A percentile compares a stretch with the other conserved stretches of the same genome.
Conservation (phyloP, 495 filamentous ascomycete species). For the Xylaria cubensis region DNA sequence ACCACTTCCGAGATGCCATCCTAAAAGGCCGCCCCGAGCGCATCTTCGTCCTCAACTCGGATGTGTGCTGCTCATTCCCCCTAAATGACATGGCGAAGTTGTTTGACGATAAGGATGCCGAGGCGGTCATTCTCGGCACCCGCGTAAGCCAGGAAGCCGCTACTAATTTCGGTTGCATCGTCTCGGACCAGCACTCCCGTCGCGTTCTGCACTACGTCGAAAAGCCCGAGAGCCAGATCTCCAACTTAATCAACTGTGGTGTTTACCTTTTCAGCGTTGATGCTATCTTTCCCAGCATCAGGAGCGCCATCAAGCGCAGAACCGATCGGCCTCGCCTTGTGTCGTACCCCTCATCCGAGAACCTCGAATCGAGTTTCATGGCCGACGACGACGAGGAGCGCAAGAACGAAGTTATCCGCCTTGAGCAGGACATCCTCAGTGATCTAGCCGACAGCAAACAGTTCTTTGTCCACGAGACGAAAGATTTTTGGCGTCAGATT, state of each 20-base stretch:
- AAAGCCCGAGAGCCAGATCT: slow-evolving; percentile 98
- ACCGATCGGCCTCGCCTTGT: slow-evolving; percentile 87
- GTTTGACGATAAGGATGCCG: slow-evolving; percentile 93
- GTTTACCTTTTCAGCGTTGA: slow-evolving; percentile 97
- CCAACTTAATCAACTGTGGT: slow-evolving; percentile 98
- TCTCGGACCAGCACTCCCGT: slow-evolving; percentile 92
- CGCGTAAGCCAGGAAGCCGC: slow-evolving; percentile 91
- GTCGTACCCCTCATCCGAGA: slow-evolving; percentile 94
- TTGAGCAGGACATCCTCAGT: slow-evolving; percentile 97
- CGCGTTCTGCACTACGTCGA: slow-evolving; percentile 99
- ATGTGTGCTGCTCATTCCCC: slow-evolving; percentile 99
- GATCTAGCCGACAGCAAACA: slow-evolving; percentile 97
- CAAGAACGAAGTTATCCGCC: slow-evolving; percentile 86
- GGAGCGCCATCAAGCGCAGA: slow-evolving; percentile 93
- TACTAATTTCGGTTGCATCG: slow-evolving; percentile 97
- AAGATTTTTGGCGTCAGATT: slow-evolving; percentile 99
- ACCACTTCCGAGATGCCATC: slow-evolving; percentile 99
- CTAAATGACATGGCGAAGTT: slow-evolving; percentile 92
- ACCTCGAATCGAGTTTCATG: slow-evolving; percentile 82
- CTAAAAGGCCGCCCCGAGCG: slow-evolving; percentile 94
- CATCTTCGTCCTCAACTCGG: slow-evolving; percentile 96
- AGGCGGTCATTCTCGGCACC: slow-evolving; percentile 96
- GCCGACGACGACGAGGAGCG: slow-evolving; percentile 74
- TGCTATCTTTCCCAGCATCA: slow-evolving; percentile 95
- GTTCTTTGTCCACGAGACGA: slow-evolving; percentile 98